Conservation (phyloP, 129 eudicot species). For the Chrysanthemum seticuspe region DNA sequence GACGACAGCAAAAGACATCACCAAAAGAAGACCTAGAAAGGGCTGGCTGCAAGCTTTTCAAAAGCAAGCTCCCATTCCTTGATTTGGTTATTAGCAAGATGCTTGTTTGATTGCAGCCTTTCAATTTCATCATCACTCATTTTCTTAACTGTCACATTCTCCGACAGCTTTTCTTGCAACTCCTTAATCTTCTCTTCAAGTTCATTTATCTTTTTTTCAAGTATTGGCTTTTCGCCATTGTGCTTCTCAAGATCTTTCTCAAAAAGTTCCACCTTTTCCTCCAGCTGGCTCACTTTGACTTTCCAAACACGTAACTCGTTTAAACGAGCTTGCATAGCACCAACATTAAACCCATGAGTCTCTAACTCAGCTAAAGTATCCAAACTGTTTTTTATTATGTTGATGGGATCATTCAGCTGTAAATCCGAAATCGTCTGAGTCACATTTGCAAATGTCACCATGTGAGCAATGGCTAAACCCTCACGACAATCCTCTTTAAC, state of each 20-base stretch:
- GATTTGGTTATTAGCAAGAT: not conserved
- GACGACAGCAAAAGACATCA: too few relatives aligned
- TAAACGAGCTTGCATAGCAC: conserved; percentile 23
- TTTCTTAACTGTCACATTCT: not conserved
- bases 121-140: conserved; percentile 19
- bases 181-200: conserved; percentile 16
- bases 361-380: conserved; percentile 38
- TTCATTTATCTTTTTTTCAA: conserved; percentile 22
- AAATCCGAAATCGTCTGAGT: conserved; percentile 24
- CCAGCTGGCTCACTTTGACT: not conserved
- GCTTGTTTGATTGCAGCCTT: conserved; percentile 6
- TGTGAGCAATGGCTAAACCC: conserved; percentile 40
- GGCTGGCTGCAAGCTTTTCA: conserved; percentile 24
- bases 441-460: conserved; percentile 35
- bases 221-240: conserved; percentile 14
- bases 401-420: conserved; percentile 27
- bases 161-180: conserved; percentile 16
- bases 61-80: conserved; percentile 18
- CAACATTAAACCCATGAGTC: conserved; percentile 42
- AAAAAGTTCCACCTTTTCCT: conserved; percentile 6
- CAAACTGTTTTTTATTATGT: conserved; percentile 19
- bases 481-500: conserved; percentile 31
- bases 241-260: conserved; percentile 22
- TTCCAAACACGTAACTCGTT: conserved; percentile 19
- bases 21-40: conserved; percentile 12